Percentiles rank a stretch among this genome's conserved stretches.
These are phyloP conservation scores for Effrenium voratum DNA, from an alignment of 73 alveolate species.

Conservation along the genomic window DNA sequence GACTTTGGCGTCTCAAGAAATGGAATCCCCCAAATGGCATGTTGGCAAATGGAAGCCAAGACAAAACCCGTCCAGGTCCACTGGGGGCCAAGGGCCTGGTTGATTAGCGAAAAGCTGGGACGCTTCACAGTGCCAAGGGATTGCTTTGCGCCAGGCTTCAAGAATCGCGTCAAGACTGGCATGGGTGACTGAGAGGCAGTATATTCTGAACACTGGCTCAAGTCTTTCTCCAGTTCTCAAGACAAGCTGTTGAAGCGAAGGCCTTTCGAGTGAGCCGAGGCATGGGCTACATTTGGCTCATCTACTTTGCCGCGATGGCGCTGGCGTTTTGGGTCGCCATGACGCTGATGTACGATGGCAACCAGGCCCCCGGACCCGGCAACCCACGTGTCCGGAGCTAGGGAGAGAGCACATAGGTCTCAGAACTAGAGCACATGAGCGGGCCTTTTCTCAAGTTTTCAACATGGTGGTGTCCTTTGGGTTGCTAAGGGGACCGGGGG, in stretches of 20 bases:
- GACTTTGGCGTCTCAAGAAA: too few species aligned
- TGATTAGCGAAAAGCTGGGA: too few species aligned
- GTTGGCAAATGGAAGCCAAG: too few species aligned
- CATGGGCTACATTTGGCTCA: slow-evolving; percentile 80
- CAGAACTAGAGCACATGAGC: too few species aligned
- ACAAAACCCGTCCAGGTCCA: too few species aligned
- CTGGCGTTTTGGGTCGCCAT: slow-evolving; percentile 72
- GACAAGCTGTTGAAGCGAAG: too few species aligned
- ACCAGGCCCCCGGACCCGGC: not conserved
- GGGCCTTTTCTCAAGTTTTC: too few species aligned
- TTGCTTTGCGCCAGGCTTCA: slow-evolving; percentile 6
- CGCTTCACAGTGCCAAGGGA: too few species aligned
- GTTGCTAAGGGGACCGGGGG: too few species aligned
- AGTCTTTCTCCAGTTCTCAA: not conserved
- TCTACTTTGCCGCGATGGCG: slow-evolving; percentile 74
- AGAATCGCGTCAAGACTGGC: slow-evolving; percentile 68
- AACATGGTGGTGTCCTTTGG: too few species aligned
- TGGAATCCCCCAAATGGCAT: too few species aligned
- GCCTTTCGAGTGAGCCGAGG: not conserved
- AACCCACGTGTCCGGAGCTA: not conserved
- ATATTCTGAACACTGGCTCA: not conserved
- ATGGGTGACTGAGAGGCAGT: not conserved
- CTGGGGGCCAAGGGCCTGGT: too few species aligned
- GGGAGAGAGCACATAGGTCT: not conserved
- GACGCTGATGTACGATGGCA: slow-evolving; percentile 68